These are phyloP conservation scores for Podospora sp. DNA, from an alignment of 495 filamentous ascomycete genomes.

Conservation along the genomic window DNA sequence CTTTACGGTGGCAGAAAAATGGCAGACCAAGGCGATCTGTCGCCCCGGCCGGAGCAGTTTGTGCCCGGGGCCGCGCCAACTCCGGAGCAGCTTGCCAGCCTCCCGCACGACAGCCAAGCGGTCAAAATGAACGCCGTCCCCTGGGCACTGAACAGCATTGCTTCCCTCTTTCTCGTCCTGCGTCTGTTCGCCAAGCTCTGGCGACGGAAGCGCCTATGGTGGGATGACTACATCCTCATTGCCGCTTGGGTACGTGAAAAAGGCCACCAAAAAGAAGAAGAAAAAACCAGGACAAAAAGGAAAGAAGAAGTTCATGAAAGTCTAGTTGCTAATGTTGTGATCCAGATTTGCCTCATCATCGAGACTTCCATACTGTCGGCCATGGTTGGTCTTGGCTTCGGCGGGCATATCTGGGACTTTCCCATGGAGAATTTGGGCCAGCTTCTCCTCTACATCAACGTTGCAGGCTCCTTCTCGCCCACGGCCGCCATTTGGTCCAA, in stretches of 20 bases:
- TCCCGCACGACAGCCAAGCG: conserved; percentile 28
- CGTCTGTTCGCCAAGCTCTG: conserved; percentile 29
- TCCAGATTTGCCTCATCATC: background rate
- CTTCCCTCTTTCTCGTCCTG: conserved; percentile 28
- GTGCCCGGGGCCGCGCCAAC: conserved; percentile 1
- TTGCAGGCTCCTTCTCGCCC: conserved; percentile 24
- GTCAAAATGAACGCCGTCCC: conserved; percentile 24
- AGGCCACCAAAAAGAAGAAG: too few species aligned
- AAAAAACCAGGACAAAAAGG: too few species aligned
- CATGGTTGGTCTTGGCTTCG: too few species aligned
- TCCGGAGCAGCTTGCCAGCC: conserved; percentile 15
- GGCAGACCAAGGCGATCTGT: background rate
- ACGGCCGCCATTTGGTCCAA: conserved; percentile 29
- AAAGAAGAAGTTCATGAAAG: too few species aligned
- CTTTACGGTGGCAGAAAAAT: too few species aligned
- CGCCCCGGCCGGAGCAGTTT: conserved; percentile 14
- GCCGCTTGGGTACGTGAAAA: conserved; percentile 19
- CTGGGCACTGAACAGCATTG: conserved; percentile 27
- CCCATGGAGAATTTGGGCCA: too few species aligned
- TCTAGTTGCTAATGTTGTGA: too few species aligned
- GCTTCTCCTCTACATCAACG: conserved; percentile 16
- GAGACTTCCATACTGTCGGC: too few species aligned
- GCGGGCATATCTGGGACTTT: too few species aligned
- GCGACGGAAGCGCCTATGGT: conserved; percentile 21
- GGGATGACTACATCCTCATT: conserved; percentile 23